Percentiles rank a stretch among this genome's conserved stretches.
Conservation (phyloP, 2,329 filamentous ascomycete genomes). For the Diaporthe ilicicola region DNA sequence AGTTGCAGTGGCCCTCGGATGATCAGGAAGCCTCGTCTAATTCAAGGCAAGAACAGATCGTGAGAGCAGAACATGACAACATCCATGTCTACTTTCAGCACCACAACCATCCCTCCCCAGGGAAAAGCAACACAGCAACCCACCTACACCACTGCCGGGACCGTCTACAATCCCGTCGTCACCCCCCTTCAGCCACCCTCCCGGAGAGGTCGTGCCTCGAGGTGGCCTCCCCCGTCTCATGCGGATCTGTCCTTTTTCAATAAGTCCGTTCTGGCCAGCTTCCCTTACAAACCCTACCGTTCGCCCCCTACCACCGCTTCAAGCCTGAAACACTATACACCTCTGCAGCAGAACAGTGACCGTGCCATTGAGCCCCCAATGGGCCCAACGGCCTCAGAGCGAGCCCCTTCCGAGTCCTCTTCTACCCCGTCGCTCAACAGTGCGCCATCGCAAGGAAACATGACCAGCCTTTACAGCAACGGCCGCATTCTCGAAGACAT, state of each 20-base stretch:
- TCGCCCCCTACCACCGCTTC: conserved; percentile 37
- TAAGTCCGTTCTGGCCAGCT: conserved; percentile 45
- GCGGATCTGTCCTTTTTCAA: conserved; percentile 47
- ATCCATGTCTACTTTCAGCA: conserved; percentile 32
- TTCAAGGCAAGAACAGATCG: neutral
- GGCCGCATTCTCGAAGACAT: conserved; percentile 40
- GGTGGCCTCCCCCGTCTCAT: conserved; percentile 46
- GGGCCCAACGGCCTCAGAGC: neutral
- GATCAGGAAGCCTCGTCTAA: neutral
- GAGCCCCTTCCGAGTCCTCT: conserved; percentile 2
- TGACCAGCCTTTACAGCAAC: conserved; percentile 29
- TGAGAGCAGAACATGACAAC: conserved; percentile 12
- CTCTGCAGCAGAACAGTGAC: conserved; percentile 63
- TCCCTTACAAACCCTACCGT: conserved; percentile 44
- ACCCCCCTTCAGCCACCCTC: conserved; percentile 60
- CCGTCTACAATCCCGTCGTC: conserved; percentile 59
- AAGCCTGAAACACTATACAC: conserved; percentile 53
- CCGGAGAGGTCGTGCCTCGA: conserved; percentile 57
- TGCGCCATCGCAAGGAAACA: neutral
- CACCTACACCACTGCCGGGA: conserved; percentile 66
- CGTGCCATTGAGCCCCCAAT: conserved; percentile 55
- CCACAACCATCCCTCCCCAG: conserved; percentile 26
- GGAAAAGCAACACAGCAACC: conserved; percentile 42
- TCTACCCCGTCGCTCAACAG: neutral
- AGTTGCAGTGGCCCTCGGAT: neutral